These are phyloP conservation scores for Lasiosphaeriaceae sp. DNA, from an alignment of 495 filamentous ascomycete species.

Conservation along the genomic window DNA sequence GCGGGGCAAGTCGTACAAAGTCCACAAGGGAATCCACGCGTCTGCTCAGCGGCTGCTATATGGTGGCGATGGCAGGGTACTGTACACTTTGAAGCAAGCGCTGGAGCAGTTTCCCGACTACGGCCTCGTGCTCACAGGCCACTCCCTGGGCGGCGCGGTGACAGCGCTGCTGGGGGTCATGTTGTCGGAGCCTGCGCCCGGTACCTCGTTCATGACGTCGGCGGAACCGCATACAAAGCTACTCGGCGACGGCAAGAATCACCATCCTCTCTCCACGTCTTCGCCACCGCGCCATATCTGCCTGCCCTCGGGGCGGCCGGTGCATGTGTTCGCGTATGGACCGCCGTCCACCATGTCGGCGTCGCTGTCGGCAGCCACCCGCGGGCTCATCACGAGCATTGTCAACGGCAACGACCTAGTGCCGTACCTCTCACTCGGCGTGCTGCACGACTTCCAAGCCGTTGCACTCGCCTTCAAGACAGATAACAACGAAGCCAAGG, in stretches of 20 bases:
- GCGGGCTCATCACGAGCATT: constrained; percentile 72
- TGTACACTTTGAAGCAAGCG: constrained; percentile 65
- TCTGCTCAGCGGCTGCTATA: constrained; percentile 68
- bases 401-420: constrained; percentile 72
- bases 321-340: constrained; percentile 78
- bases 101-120: constrained; percentile 69
- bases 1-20: constrained; percentile 64
- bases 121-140: constrained; percentile 71
- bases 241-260: constrained; percentile 23
- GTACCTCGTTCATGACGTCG: constrained; percentile 45
- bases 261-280: not conserved
- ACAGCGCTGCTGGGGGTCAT: constrained; percentile 71
- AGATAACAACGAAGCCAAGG: constrained; percentile 60
- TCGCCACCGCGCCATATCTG: constrained; percentile 32
- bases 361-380: constrained; percentile 64
- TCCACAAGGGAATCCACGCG: constrained; percentile 81
- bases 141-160: constrained; percentile 73
- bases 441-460: constrained; percentile 71
- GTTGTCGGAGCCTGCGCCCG: constrained; percentile 57
- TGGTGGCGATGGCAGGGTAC: constrained; percentile 59
- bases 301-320: constrained; percentile 62
- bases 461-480: constrained; percentile 68
- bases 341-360: constrained; percentile 71
- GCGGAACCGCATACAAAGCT: constrained; percentile 39
- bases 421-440: constrained; percentile 68